Evolutionary conservation across 23 red algal genomes (phyloP).

Genomic region (Gracilaria caudata): DNA sequence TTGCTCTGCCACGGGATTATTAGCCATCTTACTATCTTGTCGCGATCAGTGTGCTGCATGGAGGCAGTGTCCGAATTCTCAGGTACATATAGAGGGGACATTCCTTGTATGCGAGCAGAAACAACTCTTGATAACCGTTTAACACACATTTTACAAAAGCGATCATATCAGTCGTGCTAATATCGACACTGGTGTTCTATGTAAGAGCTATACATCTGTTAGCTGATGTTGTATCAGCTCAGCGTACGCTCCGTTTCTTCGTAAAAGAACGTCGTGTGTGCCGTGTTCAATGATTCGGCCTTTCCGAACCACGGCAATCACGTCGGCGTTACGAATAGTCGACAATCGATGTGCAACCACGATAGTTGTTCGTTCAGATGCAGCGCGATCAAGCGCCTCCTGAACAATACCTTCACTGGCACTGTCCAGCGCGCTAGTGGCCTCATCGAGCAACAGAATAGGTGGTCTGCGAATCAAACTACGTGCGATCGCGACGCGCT

Average conservation of each 20-base stretch:
- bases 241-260: constrained; percentile 53
- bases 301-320: constrained; percentile 84
- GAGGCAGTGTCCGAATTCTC: too few relatives aligned
- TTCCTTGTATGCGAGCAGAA: too few relatives aligned
- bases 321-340: constrained; percentile 73
- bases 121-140: too few relatives aligned
- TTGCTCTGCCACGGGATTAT: too few relatives aligned
- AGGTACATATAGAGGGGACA: too few relatives aligned
- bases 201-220: constrained; percentile 54
- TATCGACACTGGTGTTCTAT: too few relatives aligned
- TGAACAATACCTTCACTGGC: constrained; percentile 82
- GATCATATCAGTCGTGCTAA: too few relatives aligned
- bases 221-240: constrained; percentile 60
- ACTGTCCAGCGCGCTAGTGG: constrained; percentile 89
- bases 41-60: too few relatives aligned
- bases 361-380: constrained; percentile 71
- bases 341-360: constrained; percentile 93
- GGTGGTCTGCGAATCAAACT: constrained; percentile 76
- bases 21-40: too few relatives aligned
- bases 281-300: constrained; percentile 85
- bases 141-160: too few relatives aligned
- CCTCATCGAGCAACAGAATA: constrained; percentile 87
- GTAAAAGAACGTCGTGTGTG: constrained; percentile 79
- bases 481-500: constrained; percentile 93
- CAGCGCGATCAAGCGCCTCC: constrained; percentile 76